phyloP scores from a whole-genome alignment of 2,329 filamentous ascomycete genomes.

The Mycosphaerella sp. region DNA sequence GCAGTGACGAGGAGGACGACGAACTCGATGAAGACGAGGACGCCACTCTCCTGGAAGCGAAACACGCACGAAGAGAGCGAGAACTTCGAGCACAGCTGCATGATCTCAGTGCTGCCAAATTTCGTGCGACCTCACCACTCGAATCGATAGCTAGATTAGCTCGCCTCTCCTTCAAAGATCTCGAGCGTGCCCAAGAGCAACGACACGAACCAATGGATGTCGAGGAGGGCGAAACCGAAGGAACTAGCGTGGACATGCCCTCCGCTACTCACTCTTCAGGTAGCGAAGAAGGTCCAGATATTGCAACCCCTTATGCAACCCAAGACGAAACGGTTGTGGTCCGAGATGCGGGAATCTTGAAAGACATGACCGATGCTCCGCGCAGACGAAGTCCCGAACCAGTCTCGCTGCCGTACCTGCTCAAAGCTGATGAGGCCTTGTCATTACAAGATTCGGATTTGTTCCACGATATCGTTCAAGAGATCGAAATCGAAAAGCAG shows the following conservation, averaged over 20 bases:
- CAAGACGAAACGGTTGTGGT: conserved; percentile 23
- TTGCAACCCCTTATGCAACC: conserved; percentile 32
- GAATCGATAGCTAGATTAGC: conserved; percentile 40
- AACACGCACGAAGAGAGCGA: conserved; percentile 42
- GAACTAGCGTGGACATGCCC: conserved; percentile 6
- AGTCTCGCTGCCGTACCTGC: conserved; percentile 41
- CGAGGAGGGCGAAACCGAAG: conserved; percentile 14
- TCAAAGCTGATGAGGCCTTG: conserved; percentile 28
- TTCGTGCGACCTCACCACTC: conserved; percentile 40
- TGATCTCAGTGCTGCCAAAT: conserved; percentile 38
- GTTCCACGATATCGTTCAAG: conserved; percentile 34
- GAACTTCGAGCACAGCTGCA: conserved; percentile 39
- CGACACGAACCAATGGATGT: conserved; percentile 26
- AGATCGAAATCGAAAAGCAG: conserved; percentile 32
- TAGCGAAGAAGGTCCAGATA: conserved; percentile 29
- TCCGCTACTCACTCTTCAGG: conserved; percentile 25
- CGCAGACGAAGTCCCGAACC: conserved; percentile 37
- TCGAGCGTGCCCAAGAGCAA: conserved; percentile 24
- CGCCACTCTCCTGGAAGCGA: conserved; percentile 42
- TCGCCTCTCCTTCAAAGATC: conserved; percentile 33
- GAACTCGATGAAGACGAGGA: conserved; percentile 45
- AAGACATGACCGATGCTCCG: conserved; percentile 10
- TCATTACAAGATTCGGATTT: conserved; percentile 39
- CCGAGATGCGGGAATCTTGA: conserved; percentile 21
- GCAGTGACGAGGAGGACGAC: conserved; percentile 39